phyloP scores from a whole-genome alignment of 305 asterid species.

The Galium porrigens region DNA sequence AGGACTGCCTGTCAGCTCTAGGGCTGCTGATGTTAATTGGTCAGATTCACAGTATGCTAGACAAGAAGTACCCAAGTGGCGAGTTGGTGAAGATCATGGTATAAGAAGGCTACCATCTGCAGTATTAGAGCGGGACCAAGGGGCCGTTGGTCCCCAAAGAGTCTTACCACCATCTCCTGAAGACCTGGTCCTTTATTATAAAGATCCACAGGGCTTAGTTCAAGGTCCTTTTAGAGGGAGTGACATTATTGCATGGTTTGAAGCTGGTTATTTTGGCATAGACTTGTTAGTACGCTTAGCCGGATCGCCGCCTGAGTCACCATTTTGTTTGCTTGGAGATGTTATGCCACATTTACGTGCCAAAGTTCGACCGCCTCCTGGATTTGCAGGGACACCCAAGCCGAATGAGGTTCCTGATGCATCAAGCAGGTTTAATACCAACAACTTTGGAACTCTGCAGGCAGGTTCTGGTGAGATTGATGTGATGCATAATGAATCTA shows the following conservation, averaged over 20 bases:
- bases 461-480: slow-evolving; percentile 36
- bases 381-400: slow-evolving; percentile 46
- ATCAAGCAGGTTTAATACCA: slow-evolving; percentile 25
- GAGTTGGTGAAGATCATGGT: slow-evolving; percentile 31
- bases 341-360: slow-evolving; percentile 81
- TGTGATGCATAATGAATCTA: slow-evolving; percentile 32
- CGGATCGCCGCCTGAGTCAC: slow-evolving; percentile 40
- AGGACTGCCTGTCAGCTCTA: slow-evolving; percentile 25
- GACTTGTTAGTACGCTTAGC: slow-evolving; percentile 66
- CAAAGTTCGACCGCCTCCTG: slow-evolving; percentile 75
- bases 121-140: slow-evolving; percentile 32
- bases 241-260: slow-evolving; percentile 77
- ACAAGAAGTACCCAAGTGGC: slow-evolving; percentile 38
- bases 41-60: slow-evolving; percentile 21
- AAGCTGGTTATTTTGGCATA: slow-evolving; percentile 72
- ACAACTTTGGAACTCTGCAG: slow-evolving; percentile 28
- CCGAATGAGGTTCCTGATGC: slow-evolving; percentile 37
- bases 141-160: slow-evolving; percentile 16
- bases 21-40: slow-evolving; percentile 22
- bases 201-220: slow-evolving; percentile 66
- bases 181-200: slow-evolving; percentile 52
- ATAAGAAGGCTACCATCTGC: slow-evolving; percentile 41
- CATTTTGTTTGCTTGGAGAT: slow-evolving; percentile 60
- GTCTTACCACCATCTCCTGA: slow-evolving; percentile 46
- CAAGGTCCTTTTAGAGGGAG: slow-evolving; percentile 80